Percentiles rank a stretch among this genome's conserved stretches.
phyloP scores from a whole-genome alignment of 176 grass and related monocot genomes.

The Oryza glumipatula region DNA sequence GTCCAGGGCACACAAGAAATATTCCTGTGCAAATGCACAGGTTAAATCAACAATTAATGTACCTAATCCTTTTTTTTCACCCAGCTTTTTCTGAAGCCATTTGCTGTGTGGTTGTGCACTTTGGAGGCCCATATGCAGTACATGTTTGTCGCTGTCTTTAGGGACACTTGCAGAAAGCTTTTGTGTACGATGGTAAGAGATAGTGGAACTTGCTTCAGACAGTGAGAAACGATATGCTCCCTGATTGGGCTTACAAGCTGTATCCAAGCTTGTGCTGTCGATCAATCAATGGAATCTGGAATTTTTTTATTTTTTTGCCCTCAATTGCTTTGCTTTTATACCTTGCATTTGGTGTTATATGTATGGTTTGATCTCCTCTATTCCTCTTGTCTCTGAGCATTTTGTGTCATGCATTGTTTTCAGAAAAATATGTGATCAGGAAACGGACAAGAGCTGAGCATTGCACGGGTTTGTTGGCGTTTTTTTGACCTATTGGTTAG shows the following conservation, averaged over 20 bases:
- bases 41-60: not conserved
- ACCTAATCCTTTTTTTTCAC: not conserved
- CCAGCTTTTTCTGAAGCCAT: not conserved
- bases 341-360: not conserved
- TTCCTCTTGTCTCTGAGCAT: not conserved
- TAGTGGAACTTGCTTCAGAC: conserved; percentile 25
- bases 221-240: conserved; percentile 40
- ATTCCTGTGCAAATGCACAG: not conserved
- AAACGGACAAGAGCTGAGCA: not conserved
- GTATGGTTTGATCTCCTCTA: not conserved
- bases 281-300: conserved; percentile 43
- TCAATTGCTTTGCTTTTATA: not conserved
- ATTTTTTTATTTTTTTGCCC: not conserved
- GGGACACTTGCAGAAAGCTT: conserved; percentile 26
- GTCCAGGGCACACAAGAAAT: not conserved
- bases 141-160: conserved; percentile 40
- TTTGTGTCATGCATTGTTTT: not conserved
- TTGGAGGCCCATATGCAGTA: not conserved
- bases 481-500: not conserved
- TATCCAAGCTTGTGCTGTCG: conserved; percentile 37
- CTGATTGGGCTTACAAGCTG: conserved; percentile 44
- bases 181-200: conserved; percentile 23
- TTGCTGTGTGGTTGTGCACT: not conserved
- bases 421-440: not conserved
- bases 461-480: not conserved